A percentile compares a stretch with the other conserved stretches of the same genome.
Conservation (phyloP, 1,284 basidiomycete genomes). For the Mycena citricolor region DNA sequence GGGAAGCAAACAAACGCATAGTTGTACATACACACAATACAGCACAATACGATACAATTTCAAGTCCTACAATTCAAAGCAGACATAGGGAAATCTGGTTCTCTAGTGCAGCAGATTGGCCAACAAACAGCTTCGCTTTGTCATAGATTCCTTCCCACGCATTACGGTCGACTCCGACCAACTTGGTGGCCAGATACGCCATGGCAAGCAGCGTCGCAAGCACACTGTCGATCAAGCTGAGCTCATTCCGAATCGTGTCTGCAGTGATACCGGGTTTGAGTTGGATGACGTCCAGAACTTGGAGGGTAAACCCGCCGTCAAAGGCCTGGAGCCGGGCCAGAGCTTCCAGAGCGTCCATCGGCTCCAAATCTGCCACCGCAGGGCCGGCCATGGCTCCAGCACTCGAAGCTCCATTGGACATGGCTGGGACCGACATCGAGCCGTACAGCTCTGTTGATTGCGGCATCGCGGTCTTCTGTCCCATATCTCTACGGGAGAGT, state of each 20-base stretch:
- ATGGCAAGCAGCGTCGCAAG: constrained; percentile 16
- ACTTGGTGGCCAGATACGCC: constrained; percentile 12
- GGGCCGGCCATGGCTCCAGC: too few relatives aligned
- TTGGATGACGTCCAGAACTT: constrained; percentile 7
- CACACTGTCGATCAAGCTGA: constrained; percentile 2
- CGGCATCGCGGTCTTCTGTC: too few relatives aligned
- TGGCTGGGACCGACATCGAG: neutral
- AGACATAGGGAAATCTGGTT: too few relatives aligned
- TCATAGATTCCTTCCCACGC: constrained; percentile 19
- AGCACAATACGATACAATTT: too few relatives aligned
- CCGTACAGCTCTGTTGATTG: too few relatives aligned
- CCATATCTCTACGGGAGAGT: too few relatives aligned
- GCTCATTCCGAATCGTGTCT: neutral
- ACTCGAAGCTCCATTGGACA: neutral
- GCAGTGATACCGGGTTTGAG: constrained; percentile 1
- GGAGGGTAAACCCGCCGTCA: constrained; percentile 15
- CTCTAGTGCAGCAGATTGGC: too few relatives aligned
- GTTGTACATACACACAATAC: too few relatives aligned
- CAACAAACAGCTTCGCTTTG: constrained; percentile 14
- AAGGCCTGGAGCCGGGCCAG: constrained; percentile 17
- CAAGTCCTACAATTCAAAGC: too few relatives aligned
- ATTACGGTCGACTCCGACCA: constrained; percentile 9
- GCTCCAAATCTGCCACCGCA: neutral
- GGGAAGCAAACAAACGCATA: too few relatives aligned
- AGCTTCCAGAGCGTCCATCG: constrained; percentile 11